A percentile compares a stretch with the other conserved stretches of the same genome.
Evolutionary conservation across 164 flowering plant genomes (phyloP).

Genomic region (Chloranthus sessilifolius): DNA sequence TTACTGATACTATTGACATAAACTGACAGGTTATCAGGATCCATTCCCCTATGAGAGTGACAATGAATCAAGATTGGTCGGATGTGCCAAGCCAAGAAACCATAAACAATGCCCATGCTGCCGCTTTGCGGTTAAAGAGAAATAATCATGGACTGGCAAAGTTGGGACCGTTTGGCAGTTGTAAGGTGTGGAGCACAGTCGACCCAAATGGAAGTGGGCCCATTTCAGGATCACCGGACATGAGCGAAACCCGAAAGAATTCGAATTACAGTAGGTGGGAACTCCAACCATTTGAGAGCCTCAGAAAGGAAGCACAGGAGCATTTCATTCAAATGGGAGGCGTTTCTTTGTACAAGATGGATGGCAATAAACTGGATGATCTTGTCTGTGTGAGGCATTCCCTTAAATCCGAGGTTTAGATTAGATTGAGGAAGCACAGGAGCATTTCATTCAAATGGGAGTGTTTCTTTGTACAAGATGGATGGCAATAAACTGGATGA

Average conservation of each 20-base stretch:
- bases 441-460: slow-evolving; percentile 67
- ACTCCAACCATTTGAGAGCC: slow-evolving; percentile 56
- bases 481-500: slow-evolving; percentile 96
- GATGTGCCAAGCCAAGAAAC: slow-evolving; percentile 76
- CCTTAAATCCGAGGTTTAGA: no score
- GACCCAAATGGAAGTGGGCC: slow-evolving; percentile 42
- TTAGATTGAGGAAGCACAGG: slow-evolving; percentile 54
- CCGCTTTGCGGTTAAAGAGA: slow-evolving; percentile 69
- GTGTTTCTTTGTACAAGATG: slow-evolving; percentile 85
- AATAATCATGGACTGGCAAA: slow-evolving; percentile 34
- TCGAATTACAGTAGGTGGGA: slow-evolving; percentile 96
- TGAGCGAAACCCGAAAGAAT: slow-evolving; percentile 67
- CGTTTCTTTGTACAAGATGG: slow-evolving; percentile 87
- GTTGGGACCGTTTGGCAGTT: slow-evolving; percentile 75
- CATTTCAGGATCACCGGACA: slow-evolving; percentile 83
- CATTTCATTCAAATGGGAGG: slow-evolving; percentile 72
- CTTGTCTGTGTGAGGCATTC: slow-evolving; percentile 84
- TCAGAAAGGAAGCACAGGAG: slow-evolving; percentile 73
- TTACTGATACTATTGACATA: slow-evolving; percentile 1
- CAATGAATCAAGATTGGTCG: slow-evolving; percentile 81
- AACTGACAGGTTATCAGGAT: slow-evolving; percentile 75
- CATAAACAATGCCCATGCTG: slow-evolving; percentile 72
- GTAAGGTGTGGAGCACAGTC: slow-evolving; percentile 85
- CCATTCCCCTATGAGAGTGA: slow-evolving; percentile 92
- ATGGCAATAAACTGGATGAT: slow-evolving; percentile 93